A percentile compares a stretch with the other conserved stretches of the same genome.
These are phyloP conservation scores for Rhodotorula sp. DNA, from an alignment of 1,284 basidiomycete genomes.

Conservation along the genomic window DNA sequence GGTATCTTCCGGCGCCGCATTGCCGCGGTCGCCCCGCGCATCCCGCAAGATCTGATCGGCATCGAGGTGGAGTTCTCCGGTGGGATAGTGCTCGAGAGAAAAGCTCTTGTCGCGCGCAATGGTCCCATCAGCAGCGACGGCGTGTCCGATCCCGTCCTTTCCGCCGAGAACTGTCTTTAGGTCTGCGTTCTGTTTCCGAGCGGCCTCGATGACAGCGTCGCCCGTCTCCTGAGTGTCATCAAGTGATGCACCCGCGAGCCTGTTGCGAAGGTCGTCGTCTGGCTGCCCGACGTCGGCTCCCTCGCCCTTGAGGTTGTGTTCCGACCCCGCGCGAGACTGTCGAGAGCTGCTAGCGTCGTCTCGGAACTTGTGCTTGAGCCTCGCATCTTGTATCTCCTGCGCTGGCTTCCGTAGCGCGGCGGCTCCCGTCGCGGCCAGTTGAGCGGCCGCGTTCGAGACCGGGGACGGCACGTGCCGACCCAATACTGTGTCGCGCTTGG, in stretches of 20 bases:
- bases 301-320: constrained; percentile 23
- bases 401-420: constrained; percentile 2
- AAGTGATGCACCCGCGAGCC: constrained; percentile 43
- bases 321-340: neutral
- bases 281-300: constrained; percentile 12
- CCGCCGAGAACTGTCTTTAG: constrained; percentile 30
- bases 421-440: constrained; percentile 16
- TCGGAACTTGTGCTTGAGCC: constrained; percentile 50
- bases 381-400: constrained; percentile 49
- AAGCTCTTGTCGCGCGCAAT: constrained; percentile 5
- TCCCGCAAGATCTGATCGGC: constrained; percentile 3
- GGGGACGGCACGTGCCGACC: constrained; percentile 21
- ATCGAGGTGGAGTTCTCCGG: constrained; percentile 9
- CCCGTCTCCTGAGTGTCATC: constrained; percentile 39
- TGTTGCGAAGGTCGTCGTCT: constrained; percentile 16
- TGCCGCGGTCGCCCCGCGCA: constrained; percentile 1
- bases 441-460: constrained; percentile 19
- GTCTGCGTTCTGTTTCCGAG: constrained; percentile 45
- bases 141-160: constrained; percentile 7
- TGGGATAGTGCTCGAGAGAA: constrained; percentile 12
- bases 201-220: constrained; percentile 47
- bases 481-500: neutral
- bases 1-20: constrained; percentile 18
- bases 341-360: constrained; percentile 44
- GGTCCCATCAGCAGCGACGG: constrained; percentile 1